phyloP scores from a whole-genome alignment of 2,329 filamentous ascomycete species.

The Paecilomyces formosus region DNA sequence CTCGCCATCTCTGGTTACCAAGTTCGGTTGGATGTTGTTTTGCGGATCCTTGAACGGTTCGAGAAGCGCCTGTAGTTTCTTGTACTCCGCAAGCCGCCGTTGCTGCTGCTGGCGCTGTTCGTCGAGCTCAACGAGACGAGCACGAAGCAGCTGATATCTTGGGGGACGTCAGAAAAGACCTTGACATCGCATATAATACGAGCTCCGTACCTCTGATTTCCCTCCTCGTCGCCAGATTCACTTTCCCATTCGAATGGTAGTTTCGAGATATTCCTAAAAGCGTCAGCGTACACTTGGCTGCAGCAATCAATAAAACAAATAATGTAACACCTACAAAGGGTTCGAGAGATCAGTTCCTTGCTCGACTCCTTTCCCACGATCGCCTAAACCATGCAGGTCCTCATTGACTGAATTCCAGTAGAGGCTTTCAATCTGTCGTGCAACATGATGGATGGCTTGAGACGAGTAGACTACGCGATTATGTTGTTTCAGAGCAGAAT shows the following conservation, averaged over 20 bases:
- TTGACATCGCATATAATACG: not conserved
- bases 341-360: slow-evolving; percentile 32
- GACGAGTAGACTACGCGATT: slow-evolving; percentile 47
- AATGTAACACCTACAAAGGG: slow-evolving; percentile 25
- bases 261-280: slow-evolving; percentile 29
- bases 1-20: slow-evolving; percentile 45
- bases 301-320: not conserved
- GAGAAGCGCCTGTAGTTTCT: slow-evolving; percentile 38
- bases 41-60: slow-evolving; percentile 44
- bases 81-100: slow-evolving; percentile 40
- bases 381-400: slow-evolving; percentile 16
- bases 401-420: slow-evolving; percentile 46
- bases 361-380: slow-evolving; percentile 24
- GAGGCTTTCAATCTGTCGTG: slow-evolving; percentile 47
- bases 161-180: slow-evolving; percentile 16
- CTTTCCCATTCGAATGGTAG: slow-evolving; percentile 29
- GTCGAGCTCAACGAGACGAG: slow-evolving; percentile 40
- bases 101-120: slow-evolving; percentile 38
- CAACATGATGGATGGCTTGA: slow-evolving; percentile 49
- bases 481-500: slow-evolving; percentile 45
- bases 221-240: slow-evolving; percentile 21
- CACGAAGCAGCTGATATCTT: slow-evolving; percentile 35
- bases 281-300: slow-evolving; percentile 3
- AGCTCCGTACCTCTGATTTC: slow-evolving; percentile 22
- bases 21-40: slow-evolving; percentile 47